A percentile compares a stretch with the other conserved stretches of the same genome.
Conservation (phyloP, 352 stramenopile species). For the Pythium brachiatum region DNA sequence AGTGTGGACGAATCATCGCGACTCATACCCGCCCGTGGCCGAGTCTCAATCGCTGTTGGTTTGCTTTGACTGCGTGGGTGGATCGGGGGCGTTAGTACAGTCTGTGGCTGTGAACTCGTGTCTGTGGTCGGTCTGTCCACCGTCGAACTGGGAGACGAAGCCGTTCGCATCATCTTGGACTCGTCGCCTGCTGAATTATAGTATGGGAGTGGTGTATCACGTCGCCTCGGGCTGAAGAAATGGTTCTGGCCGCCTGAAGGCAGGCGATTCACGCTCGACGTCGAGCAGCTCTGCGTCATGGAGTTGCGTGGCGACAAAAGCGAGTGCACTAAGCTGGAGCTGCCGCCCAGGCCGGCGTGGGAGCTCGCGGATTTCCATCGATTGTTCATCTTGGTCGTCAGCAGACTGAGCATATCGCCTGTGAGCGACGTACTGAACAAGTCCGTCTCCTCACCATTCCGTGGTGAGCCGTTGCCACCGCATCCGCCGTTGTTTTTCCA, state of each 20-base stretch:
- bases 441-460: slow-evolving; percentile 7
- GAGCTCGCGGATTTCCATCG: slow-evolving; percentile 27
- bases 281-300: slow-evolving; percentile 17
- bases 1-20: neutral
- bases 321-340: slow-evolving; percentile 35
- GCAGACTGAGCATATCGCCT: slow-evolving; percentile 18
- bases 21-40: neutral
- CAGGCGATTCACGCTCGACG: slow-evolving; percentile 9
- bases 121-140: neutral
- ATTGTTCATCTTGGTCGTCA: slow-evolving; percentile 4
- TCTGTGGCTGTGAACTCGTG: neutral
- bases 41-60: slow-evolving; percentile 1
- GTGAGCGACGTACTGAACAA: slow-evolving; percentile 18
- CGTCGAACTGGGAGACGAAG: neutral
- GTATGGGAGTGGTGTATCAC: neutral
- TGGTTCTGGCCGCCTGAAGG: neutral
- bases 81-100: neutral
- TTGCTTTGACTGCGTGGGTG: slow-evolving; percentile 2
- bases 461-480: neutral
- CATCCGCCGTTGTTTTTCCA: neutral
- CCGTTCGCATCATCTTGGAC: neutral
- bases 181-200: neutral
- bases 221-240: slow-evolving; percentile 3
- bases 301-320: slow-evolving; percentile 38
- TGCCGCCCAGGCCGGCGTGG: slow-evolving; percentile 19